These are phyloP conservation scores for Plantago coronopus DNA, from an alignment of 305 asterid genomes.

Conservation along the genomic window DNA sequence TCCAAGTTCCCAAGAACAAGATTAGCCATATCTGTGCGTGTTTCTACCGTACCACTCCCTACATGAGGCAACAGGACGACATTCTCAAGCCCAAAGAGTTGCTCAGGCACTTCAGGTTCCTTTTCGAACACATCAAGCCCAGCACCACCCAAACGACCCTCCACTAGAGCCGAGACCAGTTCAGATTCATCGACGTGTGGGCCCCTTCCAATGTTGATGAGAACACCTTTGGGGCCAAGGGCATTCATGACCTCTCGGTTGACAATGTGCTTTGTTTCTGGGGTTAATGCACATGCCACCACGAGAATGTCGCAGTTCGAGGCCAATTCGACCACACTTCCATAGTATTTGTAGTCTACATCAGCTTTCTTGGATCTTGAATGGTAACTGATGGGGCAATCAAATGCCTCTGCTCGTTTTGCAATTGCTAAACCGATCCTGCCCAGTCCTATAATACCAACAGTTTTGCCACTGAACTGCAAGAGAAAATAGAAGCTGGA, in stretches of 20 bases:
- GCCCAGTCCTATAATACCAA: slow-evolving; percentile 80
- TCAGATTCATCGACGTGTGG: slow-evolving; percentile 67
- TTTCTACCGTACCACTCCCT: slow-evolving; percentile 73
- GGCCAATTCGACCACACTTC: slow-evolving; percentile 53
- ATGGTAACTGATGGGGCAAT: slow-evolving; percentile 62
- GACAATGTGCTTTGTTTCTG: slow-evolving; percentile 56
- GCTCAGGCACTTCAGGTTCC: slow-evolving; percentile 62
- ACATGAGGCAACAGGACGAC: slow-evolving; percentile 69
- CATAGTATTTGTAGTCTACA: slow-evolving; percentile 47
- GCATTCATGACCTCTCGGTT: slow-evolving; percentile 57
- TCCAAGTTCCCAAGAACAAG: slow-evolving; percentile 76
- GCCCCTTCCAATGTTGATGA: slow-evolving; percentile 76
- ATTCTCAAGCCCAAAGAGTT: slow-evolving; percentile 46
- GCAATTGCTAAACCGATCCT: slow-evolving; percentile 89
- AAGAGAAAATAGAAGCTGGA: no score
- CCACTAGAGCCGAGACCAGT: slow-evolving; percentile 60
- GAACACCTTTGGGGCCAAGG: slow-evolving; percentile 69
- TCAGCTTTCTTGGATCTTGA: slow-evolving; percentile 57
- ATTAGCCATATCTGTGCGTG: slow-evolving; percentile 74
- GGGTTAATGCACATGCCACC: slow-evolving; percentile 59
- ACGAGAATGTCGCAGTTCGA: slow-evolving; percentile 47
- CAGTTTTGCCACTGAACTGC: slow-evolving; percentile 81
- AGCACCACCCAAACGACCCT: slow-evolving; percentile 77
- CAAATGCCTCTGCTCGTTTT: slow-evolving; percentile 68
- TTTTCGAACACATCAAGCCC: slow-evolving; percentile 85